phyloP scores from a whole-genome alignment of 257 asterid species.

The Solanum phureja region DNA sequence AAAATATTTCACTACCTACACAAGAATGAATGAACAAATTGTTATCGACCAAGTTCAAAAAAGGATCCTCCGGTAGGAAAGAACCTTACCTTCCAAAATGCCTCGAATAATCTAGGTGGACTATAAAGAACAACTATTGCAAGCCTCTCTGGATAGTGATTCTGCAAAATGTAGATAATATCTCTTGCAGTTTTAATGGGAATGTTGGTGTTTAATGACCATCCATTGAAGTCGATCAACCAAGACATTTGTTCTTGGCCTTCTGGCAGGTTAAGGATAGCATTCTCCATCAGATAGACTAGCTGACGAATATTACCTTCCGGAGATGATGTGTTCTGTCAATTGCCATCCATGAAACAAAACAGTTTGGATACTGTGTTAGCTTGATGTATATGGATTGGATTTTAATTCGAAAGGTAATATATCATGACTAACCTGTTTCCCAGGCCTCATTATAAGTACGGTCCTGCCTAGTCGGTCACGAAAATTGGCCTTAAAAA shows the following conservation, averaged over 20 bases:
- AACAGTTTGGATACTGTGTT: not conserved
- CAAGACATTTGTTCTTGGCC: constrained; percentile 87
- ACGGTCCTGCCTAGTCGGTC: constrained; percentile 62
- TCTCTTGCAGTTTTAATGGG: constrained; percentile 61
- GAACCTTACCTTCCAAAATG: constrained; percentile 59
- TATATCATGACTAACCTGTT: constrained; percentile 38
- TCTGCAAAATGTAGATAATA: constrained; percentile 56
- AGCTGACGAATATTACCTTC: constrained; percentile 69
- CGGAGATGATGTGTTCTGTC: constrained; percentile 44
- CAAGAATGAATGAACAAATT: not conserved
- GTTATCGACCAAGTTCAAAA: not conserved
- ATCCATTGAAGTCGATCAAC: constrained; percentile 85
- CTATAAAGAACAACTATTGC: constrained; percentile 55
- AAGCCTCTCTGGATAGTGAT: constrained; percentile 81
- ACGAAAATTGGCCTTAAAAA: constrained; percentile 63
- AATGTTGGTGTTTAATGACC: constrained; percentile 57
- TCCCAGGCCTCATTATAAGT: constrained; percentile 89
- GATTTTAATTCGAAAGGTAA: not conserved
- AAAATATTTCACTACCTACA: constrained; percentile 64
- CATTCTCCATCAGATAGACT: constrained; percentile 72
- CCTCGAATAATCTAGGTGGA: constrained; percentile 71
- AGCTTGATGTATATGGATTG: not conserved
- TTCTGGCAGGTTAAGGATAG: constrained; percentile 58
- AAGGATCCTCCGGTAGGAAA: not conserved
- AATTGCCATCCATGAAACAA: not conserved